phyloP scores from a whole-genome alignment of 352 stramenopile species.

The Bremia lactucae region DNA sequence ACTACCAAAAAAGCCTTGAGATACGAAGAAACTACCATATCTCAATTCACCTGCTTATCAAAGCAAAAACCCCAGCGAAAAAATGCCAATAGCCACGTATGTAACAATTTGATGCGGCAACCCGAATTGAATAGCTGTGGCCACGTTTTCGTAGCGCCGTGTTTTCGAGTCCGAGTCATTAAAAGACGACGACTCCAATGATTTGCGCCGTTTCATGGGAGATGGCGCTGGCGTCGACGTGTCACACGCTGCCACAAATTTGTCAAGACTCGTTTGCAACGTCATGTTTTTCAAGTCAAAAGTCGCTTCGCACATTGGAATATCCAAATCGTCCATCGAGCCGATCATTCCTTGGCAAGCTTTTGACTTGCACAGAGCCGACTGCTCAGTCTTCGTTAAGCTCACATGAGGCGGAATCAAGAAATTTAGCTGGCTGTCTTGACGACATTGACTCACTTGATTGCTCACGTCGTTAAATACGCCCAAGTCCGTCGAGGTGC shows the following conservation, averaged over 20 bases:
- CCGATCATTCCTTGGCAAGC: too few relatives aligned
- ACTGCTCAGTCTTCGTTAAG: too few relatives aligned
- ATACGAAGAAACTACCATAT: too few relatives aligned
- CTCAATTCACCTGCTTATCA: too few relatives aligned
- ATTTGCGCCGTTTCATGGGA: constrained; percentile 34
- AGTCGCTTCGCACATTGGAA: constrained; percentile 35
- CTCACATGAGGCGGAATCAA: constrained; percentile 32
- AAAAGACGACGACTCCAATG: constrained; percentile 13
- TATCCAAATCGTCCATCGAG: too few relatives aligned
- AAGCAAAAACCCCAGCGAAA: constrained; percentile 8
- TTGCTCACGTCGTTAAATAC: constrained; percentile 32
- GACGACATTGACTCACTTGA: constrained; percentile 26
- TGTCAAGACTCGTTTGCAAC: constrained; percentile 32
- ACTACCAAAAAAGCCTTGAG: too few relatives aligned
- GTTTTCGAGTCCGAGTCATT: constrained; percentile 11
- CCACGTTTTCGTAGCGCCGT: constrained; percentile 7
- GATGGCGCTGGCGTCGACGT: constrained; percentile 18
- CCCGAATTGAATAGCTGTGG: constrained; percentile 8
- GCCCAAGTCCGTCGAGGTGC: constrained; percentile 27
- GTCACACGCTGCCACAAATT: constrained; percentile 36
- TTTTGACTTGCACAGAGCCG: too few relatives aligned
- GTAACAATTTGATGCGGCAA: constrained; percentile 11
- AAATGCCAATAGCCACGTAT: constrained; percentile 4
- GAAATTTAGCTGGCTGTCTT: constrained; percentile 29
- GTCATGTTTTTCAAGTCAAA: constrained; percentile 43